Evolutionary conservation across 208 protist genomes (phyloP).

Genomic region (Novymonas esmeraldas): DNA sequence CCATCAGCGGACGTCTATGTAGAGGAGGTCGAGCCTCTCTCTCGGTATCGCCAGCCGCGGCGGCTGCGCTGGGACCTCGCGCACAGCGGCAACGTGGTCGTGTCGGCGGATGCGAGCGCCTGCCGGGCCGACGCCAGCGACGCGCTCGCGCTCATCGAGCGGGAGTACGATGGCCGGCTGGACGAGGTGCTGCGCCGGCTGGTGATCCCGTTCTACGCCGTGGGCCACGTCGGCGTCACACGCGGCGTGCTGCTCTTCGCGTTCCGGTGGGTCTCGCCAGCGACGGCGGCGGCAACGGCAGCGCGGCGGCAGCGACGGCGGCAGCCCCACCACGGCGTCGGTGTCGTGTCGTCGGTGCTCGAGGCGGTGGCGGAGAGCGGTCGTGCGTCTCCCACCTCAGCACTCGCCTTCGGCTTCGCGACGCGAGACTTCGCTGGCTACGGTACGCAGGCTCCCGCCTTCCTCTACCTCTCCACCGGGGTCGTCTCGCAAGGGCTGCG

Average conservation of each 20-base stretch:
- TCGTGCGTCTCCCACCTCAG: constrained; percentile 28
- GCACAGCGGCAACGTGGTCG: constrained; percentile 63
- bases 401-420: constrained; percentile 28
- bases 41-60: not conserved
- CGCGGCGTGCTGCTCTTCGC: constrained; percentile 42
- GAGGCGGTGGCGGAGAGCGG: not conserved
- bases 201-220: constrained; percentile 56
- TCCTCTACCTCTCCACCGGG: constrained; percentile 60
- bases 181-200: constrained; percentile 19
- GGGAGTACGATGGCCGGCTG: constrained; percentile 25
- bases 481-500: constrained; percentile 30
- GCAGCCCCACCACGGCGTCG: too few species aligned
- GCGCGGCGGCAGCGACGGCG: not conserved
- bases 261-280: constrained; percentile 19
- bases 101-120: constrained; percentile 50
- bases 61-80: constrained; percentile 49
- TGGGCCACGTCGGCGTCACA: constrained; percentile 44
- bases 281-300: not conserved
- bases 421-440: constrained; percentile 32
- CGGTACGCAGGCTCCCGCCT: constrained; percentile 24
- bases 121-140: constrained; percentile 52
- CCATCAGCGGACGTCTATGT: constrained; percentile 2
- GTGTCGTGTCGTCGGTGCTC: not conserved
- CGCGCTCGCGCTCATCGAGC: constrained; percentile 35
- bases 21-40: not conserved